Conservation (phyloP, 2,329 filamentous ascomycete genomes). For the Pseudogymnoascus sp. region DNA sequence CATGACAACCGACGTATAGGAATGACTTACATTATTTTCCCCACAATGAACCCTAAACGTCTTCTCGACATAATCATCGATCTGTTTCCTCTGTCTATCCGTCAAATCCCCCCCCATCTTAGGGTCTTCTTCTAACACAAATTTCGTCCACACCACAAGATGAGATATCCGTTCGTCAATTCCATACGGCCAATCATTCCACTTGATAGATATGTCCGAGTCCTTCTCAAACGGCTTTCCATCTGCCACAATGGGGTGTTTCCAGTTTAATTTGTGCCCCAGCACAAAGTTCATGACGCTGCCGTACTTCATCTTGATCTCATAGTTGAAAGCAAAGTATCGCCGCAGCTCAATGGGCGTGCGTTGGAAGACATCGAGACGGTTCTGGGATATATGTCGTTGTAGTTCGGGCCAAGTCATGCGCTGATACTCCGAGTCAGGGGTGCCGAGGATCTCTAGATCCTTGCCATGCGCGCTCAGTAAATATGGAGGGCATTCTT, state of each 20-base stretch:
- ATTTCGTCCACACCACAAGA: conserved; percentile 90
- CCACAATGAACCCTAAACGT: conserved; percentile 52
- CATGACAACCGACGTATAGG: not conserved
- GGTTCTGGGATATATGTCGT: conserved; percentile 53
- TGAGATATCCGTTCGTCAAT: conserved; percentile 71
- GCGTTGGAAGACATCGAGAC: conserved; percentile 67
- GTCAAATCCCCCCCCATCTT: conserved; percentile 54
- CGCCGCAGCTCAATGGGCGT: conserved; percentile 67
- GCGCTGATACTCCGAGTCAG: conserved; percentile 54
- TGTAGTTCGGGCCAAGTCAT: conserved; percentile 62
- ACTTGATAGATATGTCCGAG: conserved; percentile 61
- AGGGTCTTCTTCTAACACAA: conserved; percentile 61
- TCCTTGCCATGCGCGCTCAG: conserved; percentile 57
- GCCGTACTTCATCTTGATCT: conserved; percentile 58
- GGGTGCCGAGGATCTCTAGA: conserved; percentile 57
- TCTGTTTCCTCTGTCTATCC: conserved; percentile 48
- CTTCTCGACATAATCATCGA: conserved; percentile 60
- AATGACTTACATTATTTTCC: conserved; percentile 42
- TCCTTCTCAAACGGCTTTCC: conserved; percentile 25
- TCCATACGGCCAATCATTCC: conserved; percentile 93
- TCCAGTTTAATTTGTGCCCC: conserved; percentile 61
- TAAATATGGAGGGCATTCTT: conserved; percentile 65
- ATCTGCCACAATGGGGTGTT: conserved; percentile 35
- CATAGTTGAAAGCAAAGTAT: conserved; percentile 62
- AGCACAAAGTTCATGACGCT: conserved; percentile 72